Conservation (phyloP, 75 land plant species). For the Selaginella moellendorffii region DNA sequence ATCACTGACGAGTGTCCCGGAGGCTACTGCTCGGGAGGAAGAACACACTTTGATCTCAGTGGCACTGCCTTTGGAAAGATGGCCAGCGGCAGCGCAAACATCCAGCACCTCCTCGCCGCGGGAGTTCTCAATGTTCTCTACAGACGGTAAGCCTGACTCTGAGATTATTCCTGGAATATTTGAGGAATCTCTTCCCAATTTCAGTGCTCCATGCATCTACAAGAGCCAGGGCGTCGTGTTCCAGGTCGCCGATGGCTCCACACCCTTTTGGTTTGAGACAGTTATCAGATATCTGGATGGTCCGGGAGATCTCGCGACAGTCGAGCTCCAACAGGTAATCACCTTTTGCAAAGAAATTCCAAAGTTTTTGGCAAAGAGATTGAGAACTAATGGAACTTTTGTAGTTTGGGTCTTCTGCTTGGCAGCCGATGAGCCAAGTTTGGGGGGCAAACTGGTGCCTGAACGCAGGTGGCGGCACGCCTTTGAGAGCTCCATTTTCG, state of each 20-base stretch:
- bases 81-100: neutral
- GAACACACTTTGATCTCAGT: slow-evolving; percentile 6
- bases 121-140: neutral
- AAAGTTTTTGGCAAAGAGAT: neutral
- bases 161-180: too few species aligned
- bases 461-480: slow-evolving; percentile 44
- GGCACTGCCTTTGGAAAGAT: slow-evolving; percentile 6
- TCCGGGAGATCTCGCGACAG: slow-evolving; percentile 67
- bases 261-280: slow-evolving; percentile 56
- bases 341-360: neutral
- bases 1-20: slow-evolving; percentile 8
- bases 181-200: too few species aligned
- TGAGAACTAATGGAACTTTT: neutral
- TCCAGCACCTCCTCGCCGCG: slow-evolving; percentile 8
- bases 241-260: slow-evolving; percentile 57
- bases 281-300: slow-evolving; percentile 56
- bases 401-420: slow-evolving; percentile 25
- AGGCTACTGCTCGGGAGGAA: slow-evolving; percentile 2
- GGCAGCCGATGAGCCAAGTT: slow-evolving; percentile 53
- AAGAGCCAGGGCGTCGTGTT: slow-evolving; percentile 30
- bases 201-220: neutral
- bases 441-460: slow-evolving; percentile 81
- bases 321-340: slow-evolving; percentile 45
- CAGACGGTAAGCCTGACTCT: slow-evolving; percentile 3
- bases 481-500: slow-evolving; percentile 46